Base-by-base conservation (phyloP, 2,329 filamentous ascomycete genomes). In the Ophiocordyceps camponoti-rufipedis region DNA sequence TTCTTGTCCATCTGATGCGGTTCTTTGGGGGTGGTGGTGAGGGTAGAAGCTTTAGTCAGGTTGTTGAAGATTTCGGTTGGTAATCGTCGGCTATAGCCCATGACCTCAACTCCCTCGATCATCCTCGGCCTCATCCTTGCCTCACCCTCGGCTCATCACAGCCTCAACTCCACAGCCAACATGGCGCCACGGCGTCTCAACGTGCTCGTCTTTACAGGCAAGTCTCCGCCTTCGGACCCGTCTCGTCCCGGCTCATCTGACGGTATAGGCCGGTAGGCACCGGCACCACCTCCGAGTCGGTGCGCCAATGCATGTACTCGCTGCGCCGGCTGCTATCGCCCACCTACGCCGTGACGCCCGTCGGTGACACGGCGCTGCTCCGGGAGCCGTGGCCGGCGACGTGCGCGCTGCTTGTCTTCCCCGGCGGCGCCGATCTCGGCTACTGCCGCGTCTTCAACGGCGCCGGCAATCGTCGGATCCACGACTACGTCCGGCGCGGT, bases 371-470 rank as follows among this genome's bases (percentile, higher is more conserved):
- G 7, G 78, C 82, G 51, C 69, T 98, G 47, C 70, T 94, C 56
- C 87, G 88, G 52, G 91, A 98, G 60, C 91, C 91, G 12, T 98
- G 91, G 91, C 73, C 78, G 1, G 68, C 82, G 3, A 82, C 85
- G 2, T 96, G 89, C 59, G 86, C 87, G 0, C 72, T 96, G 10
- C 73, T 98, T 7, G 88, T 96, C 2, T 78, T 98, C 45, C 91
- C 91, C 1, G 91, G 91, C 19, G 91, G 91, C 31, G 89, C 85
- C n/a, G 91, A 98, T 58, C 70, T 93, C 44, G 85, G 83, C 44
- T 98, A 95, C 62, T 94, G 88, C 61, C 79, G 83, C 28, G 79
- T 78, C 2, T 72, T 98, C 50, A 91, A 96, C 59, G 91, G 91
- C 33, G 71, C 78, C 45, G 91, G 89, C 1, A 98, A 96, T 61